Conservation (phyloP, 257 asterid species). For the Echites panduratus region DNA sequence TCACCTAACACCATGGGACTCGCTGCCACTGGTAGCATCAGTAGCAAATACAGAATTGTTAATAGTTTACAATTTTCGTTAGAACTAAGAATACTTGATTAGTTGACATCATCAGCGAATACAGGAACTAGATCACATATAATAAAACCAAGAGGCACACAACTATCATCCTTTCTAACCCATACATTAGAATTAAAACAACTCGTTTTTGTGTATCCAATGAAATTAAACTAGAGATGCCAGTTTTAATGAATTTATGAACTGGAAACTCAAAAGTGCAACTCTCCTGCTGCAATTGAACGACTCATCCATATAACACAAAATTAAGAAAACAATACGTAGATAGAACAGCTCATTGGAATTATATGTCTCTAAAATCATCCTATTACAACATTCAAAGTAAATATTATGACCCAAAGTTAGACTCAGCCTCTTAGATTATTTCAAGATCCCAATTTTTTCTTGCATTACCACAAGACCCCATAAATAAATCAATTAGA, state of each 20-base stretch:
- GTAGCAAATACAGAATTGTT: neutral
- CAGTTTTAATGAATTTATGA: neutral
- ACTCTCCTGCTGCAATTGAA: neutral
- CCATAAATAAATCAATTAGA: neutral
- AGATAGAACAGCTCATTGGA: neutral
- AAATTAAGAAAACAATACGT: neutral
- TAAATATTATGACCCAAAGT: neutral
- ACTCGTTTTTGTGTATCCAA: neutral
- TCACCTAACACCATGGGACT: neutral
- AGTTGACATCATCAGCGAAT: neutral
- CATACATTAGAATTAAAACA: neutral
- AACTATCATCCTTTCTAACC: neutral
- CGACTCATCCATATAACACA: neutral
- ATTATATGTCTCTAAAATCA: no score
- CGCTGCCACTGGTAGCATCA: neutral
- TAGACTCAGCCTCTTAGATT: neutral
- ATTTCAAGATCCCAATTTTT: neutral
- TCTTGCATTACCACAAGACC: neutral
- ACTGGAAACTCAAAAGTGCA: neutral
- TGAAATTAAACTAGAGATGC: neutral
- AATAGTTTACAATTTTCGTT: neutral
- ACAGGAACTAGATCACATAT: neutral
- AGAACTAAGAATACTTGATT: neutral
- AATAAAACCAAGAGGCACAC: neutral
- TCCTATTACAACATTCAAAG: neutral